Evolutionary conservation across 208 protist genomes (phyloP).

Genomic region (Trypanosomatidae sp.): DNA sequence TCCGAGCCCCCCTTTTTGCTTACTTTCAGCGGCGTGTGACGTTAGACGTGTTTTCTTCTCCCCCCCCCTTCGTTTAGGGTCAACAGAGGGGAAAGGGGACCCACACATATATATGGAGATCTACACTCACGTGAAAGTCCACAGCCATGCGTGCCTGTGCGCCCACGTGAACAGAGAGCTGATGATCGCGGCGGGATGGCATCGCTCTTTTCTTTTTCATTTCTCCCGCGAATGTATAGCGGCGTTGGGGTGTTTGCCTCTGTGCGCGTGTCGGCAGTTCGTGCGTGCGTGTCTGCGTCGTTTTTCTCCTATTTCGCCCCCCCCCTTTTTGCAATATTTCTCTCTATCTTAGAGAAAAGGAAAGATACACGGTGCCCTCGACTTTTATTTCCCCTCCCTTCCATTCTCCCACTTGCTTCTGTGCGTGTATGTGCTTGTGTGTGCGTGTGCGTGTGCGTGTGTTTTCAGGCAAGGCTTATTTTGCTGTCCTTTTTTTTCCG

Average conservation of each 20-base stretch:
- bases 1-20: neutral
- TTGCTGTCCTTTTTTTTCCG: neutral
- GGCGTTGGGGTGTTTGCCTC: neutral
- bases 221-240: neutral
- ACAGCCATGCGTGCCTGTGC: neutral
- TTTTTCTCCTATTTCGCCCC: neutral
- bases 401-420: neutral
- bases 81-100: neutral
- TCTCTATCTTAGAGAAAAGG: neutral
- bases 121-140: neutral
- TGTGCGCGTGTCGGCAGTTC: slow-evolving; percentile 4
- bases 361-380: neutral
- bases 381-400: neutral
- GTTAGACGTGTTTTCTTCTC: slow-evolving; percentile 1
- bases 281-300: neutral
- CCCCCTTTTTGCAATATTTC: neutral
- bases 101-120: neutral
- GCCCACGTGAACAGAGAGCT: neutral
- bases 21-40: neutral
- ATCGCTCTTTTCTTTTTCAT: slow-evolving; percentile 9
- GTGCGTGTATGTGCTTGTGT: neutral
- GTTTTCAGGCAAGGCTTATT: neutral
- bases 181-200: neutral
- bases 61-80: slow-evolving; percentile 3
- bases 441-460: neutral